Base-by-base conservation (phyloP, 2,329 filamentous ascomycete species). In the Colletotrichum eremochloae region DNA sequence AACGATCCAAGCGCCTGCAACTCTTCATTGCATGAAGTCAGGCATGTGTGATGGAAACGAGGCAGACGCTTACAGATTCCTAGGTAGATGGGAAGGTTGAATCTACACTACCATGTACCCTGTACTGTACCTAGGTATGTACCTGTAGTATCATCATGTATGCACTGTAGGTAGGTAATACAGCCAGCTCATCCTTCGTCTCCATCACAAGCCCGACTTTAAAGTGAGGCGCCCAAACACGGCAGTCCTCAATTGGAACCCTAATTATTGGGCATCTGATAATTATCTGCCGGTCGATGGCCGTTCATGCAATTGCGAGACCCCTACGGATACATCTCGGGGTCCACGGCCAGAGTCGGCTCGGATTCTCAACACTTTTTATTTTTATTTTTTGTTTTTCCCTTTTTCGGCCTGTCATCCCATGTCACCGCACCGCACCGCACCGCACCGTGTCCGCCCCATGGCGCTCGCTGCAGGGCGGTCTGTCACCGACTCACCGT, bases 351-450 rank as follows among this genome's bases (percentile, higher is more conserved):
- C 38, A n/a, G 36, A 11, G 38, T 57, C 36, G 24, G 50, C 50
- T 55, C 44, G 36, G 24, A 20, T 50, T 55, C 61, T 56, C 62
- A 64, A 64, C 62, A 64, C 33, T 44, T 64, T 55, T 63, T 42
- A 24, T 40, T 57, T 24, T 57, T 38, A 9, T 44, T 44, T 20
- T 44, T 44, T 44, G 0, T 18, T 11, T 2, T n/a, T n/a, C 11
- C 4, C 44, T 46, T 46, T 42, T 1, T 14, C 40, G 7, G 15
- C 9, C 36, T 24, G n/a, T 56, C 50, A 14, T 64, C 62, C 52
- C 62, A 64, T 64, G 29, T 64, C 38, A 29, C 46, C 60, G 60
- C 58, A 63, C 46, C 31, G 33, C 24, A 24, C 24, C 24, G 24
- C 24, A 24, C 24, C 24, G 24, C 24, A 24, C 24, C 24, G 58